Evolutionary conservation across 2,329 filamentous ascomycete genomes (phyloP), one percentile per base, ranked within the genome.

Genomic region (Truncatella angustata): DNA sequence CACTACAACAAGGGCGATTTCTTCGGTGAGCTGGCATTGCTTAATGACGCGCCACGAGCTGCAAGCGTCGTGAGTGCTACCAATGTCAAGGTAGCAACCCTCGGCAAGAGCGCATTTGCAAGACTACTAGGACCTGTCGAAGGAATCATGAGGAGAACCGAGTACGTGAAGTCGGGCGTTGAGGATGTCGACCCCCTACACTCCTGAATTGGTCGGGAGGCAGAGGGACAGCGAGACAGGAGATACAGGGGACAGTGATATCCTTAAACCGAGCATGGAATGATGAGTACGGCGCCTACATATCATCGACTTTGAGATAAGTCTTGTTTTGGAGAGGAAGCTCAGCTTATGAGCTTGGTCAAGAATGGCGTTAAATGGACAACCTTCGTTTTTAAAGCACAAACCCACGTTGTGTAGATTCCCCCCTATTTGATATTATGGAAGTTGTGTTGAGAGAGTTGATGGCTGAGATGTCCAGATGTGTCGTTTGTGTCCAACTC

Each of bases 101-200:
- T 99, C 44, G 91, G 91, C 60, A 96, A 97, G 73, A 90, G 91
- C 62, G 94, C 93, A 5, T 99, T 99, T 73, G 93, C 97, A 75
- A 81, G 94, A 60, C 75, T 99, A 63, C 77, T 99, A 30, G 94
- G 94, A 2, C 92, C 93, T 1, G 92, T 97, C 24, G 91, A 96
- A 72, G 87, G 91, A 55, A 95, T 97, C 67, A 91, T 99, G 90
- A 82, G 94, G 70, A 83, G 94, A 65, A 90, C 82, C 43, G 78
- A 78, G 65, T 86, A 86, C 23, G 77, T 84, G 60, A 80, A 77
- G 68, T 77, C 79, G 20, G 81, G 82, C 5, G 82, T 86, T 6
- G 83, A 88, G 66, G 80, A 85, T 60, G 77, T 88, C 67, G 86
- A 89, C 66, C 86, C 86, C 21, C 73, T 89, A 60, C 77, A 46